Evolutionary conservation across 2,329 filamentous ascomycete species (phyloP), one percentile per base, ranked within the genome.

Genomic region (Bipolaris bicolor): DNA sequence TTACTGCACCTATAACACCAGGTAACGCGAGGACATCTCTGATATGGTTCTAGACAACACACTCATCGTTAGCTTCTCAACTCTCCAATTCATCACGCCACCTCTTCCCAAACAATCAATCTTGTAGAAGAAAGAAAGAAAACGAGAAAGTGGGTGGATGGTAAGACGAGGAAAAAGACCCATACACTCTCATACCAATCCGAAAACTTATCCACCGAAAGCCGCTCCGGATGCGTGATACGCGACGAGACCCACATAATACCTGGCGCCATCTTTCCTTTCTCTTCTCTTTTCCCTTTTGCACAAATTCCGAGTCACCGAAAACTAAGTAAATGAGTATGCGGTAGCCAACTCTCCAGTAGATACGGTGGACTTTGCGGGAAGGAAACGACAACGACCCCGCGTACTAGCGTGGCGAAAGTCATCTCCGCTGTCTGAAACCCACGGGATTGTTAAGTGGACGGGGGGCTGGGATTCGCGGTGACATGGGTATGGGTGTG

Each of bases 161-260:
- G 10, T 41, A 22, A 15, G 36, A 18, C 6, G 15, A 45, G 49
- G 5, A 5, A n/a, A 26, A 22, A 26, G 6, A 26, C 6, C 49
- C 40, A 16, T 51, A 61, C 58, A 57, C 70, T 65, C 48, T 72
- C 72, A 58, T 74, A 73, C 71, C 71, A 73, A 11, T 54, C 39
- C 43, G 57, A 62, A 39, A 72, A 67, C n/a, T 56, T 57, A 13
- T 62, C 49, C 0, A 48, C 40, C 9, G 60, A 55, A 3, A 71
- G 56, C 2, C 22, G 22, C 0, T 53, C 45, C 1, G 41, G 44
- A 33, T 52, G 18, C 34, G 57, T 49, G 4, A 66, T 59, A 11
- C 61, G 63, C 1, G 67, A 73, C 7, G 67, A 61, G 1, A 71
- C 68, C 64, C 64, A 72, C n/a, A 75, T 49, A 40, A 73, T 40